Evolutionary conservation across 306 rosid species (phyloP), one percentile per base, ranked within the genome.

Genomic region (Boehmeria nivea): DNA sequence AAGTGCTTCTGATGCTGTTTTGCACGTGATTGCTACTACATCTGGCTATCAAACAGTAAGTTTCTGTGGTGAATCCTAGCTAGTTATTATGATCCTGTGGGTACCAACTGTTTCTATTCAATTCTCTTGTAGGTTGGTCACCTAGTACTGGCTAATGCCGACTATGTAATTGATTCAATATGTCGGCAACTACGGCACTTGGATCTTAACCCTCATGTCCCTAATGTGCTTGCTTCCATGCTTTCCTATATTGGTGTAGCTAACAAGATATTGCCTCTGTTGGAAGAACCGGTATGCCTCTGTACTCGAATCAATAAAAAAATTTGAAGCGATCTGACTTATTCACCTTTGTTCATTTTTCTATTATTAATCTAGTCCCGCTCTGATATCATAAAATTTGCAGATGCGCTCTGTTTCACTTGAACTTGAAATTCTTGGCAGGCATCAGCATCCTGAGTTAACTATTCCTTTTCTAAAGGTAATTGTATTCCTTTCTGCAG

Each of bases 381-480:
- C 58, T 63, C 62, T 59, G 64, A 67, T 64, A 24, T 48, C 4
- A 34, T 63, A 34, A 54, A 65, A 62, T 66, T 68, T 73, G 72
- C 89, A 91, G 98, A 91, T 87, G 91, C 80, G 77, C 46, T 48
- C 79, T 23, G 85, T 87, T 70, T 82, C 98, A 26, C 50, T 58
- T 75, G 98, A 91, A 55, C 98, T 91, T 20, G 98, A 91, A 81
- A 87, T 91, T 76, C 81, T 91, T 62, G 95, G 93, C 63, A 87
- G 98, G 80, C 79, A 82, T 72, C 94, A 80, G 42, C 98, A 87
- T 69, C 98, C 98, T 53, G 78, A 80, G 68, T 78, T 91, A 59
- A 91, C 91, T 3, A 33, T 76, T 51, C 91, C 96, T 12, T 87
- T 91, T 75, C 71, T 84, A 52, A 91, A 84, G 98, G 98, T 87